A percentile compares a stretch with the other conserved stretches of the same genome.
These are phyloP conservation scores for Platanus orientalis DNA, from an alignment of 164 flowering plant genomes.

Conservation along the genomic window DNA sequence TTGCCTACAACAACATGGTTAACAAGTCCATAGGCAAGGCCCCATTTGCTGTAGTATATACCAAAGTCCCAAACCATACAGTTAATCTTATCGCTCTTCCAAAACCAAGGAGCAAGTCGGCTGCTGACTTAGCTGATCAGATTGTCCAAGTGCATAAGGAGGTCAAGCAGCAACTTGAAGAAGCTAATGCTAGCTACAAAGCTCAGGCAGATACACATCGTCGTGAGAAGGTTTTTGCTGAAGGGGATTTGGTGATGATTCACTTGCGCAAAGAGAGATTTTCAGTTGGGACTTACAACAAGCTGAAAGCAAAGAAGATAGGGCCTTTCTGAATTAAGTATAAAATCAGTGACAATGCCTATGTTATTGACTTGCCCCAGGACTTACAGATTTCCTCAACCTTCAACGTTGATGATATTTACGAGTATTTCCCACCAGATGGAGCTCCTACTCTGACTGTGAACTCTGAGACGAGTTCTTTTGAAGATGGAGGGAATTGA, in stretches of 20 bases:
- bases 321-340: no score
- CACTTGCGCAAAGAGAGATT: no score
- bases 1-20: background rate
- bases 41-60: no score
- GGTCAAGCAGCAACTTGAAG: background rate
- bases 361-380: no score
- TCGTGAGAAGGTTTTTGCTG: background rate
- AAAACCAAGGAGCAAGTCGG: background rate
- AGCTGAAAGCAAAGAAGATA: no score
- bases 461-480: slow-evolving; percentile 1
- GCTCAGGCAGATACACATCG: background rate
- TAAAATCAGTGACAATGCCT: no score
- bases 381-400: no score
- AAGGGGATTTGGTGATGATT: no score
- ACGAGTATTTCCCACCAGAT: background rate
- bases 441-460: background rate
- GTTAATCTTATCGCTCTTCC: no score
- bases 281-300: no score
- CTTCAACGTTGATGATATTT: background rate
- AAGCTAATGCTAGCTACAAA: background rate
- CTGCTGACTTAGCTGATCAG: background rate
- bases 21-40: background rate
- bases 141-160: background rate
- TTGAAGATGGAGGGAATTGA: background rate
- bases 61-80: no score